phyloP scores from a whole-genome alignment of 106 monocot genomes.

The Xerophyta viscosa region DNA sequence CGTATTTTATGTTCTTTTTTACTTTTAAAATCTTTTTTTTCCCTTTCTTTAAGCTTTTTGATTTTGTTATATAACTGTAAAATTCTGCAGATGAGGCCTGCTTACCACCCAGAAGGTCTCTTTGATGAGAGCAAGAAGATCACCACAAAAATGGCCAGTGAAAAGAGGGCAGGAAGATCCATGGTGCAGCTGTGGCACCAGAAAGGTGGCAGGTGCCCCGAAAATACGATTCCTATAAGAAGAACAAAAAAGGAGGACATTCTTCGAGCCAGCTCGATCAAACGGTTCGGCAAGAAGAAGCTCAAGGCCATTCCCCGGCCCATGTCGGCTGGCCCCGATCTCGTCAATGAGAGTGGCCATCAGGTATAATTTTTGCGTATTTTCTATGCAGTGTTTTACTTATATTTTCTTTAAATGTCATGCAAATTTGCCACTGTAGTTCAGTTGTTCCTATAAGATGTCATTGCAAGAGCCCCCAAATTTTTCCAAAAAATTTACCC shows the following conservation, averaged over 20 bases:
- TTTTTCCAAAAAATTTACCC: no score
- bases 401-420: constrained; percentile 5
- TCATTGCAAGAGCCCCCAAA: no score
- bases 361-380: constrained; percentile 52
- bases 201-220: constrained; percentile 71
- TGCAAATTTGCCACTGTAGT: no score
- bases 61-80: no score
- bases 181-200: constrained; percentile 67
- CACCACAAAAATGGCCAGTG: constrained; percentile 4
- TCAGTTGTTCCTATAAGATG: no score
- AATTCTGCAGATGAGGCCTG: constrained; percentile 57
- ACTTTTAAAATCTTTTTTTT: background rate
- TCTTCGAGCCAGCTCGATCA: constrained; percentile 60
- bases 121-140: constrained; percentile 34
- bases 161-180: constrained; percentile 6
- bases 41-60: background rate
- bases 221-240: constrained; percentile 80
- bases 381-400: no score
- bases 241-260: constrained; percentile 71
- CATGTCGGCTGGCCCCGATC: constrained; percentile 46
- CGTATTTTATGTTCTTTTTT: background rate
- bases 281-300: constrained; percentile 74
- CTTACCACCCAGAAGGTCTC: constrained; percentile 57
- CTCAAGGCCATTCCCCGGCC: constrained; percentile 40
- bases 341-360: constrained; percentile 72